Conservation (phyloP, 345 rosid species). For the Toxicodendron radicans region DNA sequence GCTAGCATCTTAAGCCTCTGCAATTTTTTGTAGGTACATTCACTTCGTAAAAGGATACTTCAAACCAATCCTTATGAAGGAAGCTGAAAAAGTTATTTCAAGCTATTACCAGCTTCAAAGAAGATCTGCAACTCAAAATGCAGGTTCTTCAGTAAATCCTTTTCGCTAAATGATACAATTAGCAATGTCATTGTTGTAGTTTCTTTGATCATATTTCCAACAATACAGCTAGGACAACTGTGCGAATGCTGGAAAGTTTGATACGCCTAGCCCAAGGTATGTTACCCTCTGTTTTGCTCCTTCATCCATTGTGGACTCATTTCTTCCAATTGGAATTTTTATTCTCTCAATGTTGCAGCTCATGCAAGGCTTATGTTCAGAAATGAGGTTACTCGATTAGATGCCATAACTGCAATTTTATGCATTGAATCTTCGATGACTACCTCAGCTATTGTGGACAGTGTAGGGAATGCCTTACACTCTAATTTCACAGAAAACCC, state of each 20-base stretch:
- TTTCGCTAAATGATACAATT: constrained; percentile 7
- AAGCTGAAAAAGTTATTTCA: constrained; percentile 87
- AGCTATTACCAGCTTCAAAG: constrained; percentile 94
- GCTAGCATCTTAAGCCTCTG: constrained; percentile 10
- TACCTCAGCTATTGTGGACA: constrained; percentile 85
- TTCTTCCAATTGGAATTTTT: background rate
- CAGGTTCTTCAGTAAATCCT: constrained; percentile 48
- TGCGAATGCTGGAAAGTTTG: constrained; percentile 97
- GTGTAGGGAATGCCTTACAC: constrained; percentile 83
- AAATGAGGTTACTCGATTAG: constrained; percentile 74
- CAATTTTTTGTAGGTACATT: constrained; percentile 61
- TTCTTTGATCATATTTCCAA: constrained; percentile 15
- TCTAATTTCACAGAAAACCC: constrained; percentile 86
- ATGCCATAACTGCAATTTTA: constrained; percentile 88
- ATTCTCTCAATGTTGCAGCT: constrained; percentile 44
- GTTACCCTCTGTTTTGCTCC: constrained; percentile 4
- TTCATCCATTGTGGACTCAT: background rate
- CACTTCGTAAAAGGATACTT: constrained; percentile 74
- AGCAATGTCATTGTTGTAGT: background rate
- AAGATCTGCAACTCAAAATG: constrained; percentile 85
- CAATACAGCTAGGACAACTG: constrained; percentile 85
- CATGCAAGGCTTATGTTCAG: constrained; percentile 98
- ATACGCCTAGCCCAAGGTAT: constrained; percentile 95
- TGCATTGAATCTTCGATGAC: constrained; percentile 98
- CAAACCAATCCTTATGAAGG: constrained; percentile 77